Evolutionary conservation across 73 alveolate species (phyloP).

Genomic region (Paramecium sexaurelia): DNA sequence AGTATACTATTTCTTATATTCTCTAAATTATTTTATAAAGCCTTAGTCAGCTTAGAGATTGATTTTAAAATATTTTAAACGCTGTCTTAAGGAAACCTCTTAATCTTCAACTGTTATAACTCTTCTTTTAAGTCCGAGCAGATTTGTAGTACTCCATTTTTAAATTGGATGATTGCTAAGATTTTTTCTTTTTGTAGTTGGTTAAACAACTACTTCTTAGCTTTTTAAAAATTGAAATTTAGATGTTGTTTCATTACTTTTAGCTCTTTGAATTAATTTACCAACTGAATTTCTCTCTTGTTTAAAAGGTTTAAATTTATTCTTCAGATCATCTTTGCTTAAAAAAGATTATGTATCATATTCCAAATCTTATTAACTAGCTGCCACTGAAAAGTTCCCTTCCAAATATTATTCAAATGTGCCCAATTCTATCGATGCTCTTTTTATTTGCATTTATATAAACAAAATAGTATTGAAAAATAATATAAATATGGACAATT

Average conservation of each 20-base stretch:
- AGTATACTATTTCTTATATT: background rate
- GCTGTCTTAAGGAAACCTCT: background rate
- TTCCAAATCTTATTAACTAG: background rate
- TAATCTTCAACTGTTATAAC: slow-evolving; percentile 9
- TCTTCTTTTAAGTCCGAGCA: background rate
- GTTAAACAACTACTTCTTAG: background rate
- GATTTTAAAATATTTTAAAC: background rate
- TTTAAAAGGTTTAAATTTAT: background rate
- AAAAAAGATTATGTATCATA: slow-evolving; percentile 48
- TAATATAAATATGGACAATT: no score
- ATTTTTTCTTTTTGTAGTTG: background rate
- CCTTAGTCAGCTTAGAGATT: slow-evolving; percentile 54
- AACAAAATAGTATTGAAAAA: no score
- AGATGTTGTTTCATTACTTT: background rate
- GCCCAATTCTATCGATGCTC: background rate
- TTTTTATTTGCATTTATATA: background rate
- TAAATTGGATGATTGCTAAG: background rate
- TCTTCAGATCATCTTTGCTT: background rate
- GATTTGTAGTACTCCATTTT: background rate
- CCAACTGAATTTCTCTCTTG: slow-evolving; percentile 48
- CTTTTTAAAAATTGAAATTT: background rate
- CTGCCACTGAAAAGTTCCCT: background rate
- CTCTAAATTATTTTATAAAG: slow-evolving; percentile 44
- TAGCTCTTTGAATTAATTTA: slow-evolving; percentile 2
- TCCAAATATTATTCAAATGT: background rate